These are phyloP conservation scores for Symbiodinium pilosum DNA, from an alignment of 73 alveolate species.

Conservation along the genomic window DNA sequence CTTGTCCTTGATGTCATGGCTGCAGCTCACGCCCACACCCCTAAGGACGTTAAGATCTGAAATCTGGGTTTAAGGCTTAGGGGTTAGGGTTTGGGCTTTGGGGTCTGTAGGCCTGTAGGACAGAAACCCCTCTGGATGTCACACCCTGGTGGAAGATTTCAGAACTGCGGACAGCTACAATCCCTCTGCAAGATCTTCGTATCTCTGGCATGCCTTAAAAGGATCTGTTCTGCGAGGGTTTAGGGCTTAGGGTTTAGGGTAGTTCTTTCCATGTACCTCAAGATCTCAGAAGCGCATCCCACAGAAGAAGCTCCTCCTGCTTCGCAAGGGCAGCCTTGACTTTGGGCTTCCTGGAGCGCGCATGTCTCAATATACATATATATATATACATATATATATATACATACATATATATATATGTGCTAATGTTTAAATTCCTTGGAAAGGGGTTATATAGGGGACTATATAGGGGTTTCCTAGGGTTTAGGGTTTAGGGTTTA, in stretches of 20 bases:
- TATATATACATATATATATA: too few relatives aligned
- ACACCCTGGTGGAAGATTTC: neutral
- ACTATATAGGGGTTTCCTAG: too few relatives aligned
- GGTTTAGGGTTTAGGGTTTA: too few relatives aligned
- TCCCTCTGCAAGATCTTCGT: neutral
- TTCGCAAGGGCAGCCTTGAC: neutral
- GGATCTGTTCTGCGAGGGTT: neutral
- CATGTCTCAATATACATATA: too few relatives aligned
- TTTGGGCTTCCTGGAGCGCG: constrained; percentile 12
- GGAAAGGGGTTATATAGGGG: too few relatives aligned
- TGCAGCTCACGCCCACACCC: too few relatives aligned
- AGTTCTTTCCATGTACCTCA: too few relatives aligned
- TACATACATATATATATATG: too few relatives aligned
- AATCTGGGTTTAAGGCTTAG: neutral
- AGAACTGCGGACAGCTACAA: neutral
- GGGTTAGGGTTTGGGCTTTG: neutral
- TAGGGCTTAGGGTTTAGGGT: neutral
- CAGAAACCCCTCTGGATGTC: neutral
- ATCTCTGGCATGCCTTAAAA: neutral
- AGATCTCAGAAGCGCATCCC: neutral
- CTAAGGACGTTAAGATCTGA: too few relatives aligned
- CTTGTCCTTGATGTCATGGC: too few relatives aligned
- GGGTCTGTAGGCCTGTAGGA: neutral
- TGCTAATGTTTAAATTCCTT: too few relatives aligned
- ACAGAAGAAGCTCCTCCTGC: neutral